A percentile compares a stretch with the other conserved stretches of the same genome.
phyloP scores from a whole-genome alignment of 169 alveolate genomes.

The Besnoitia besnoiti region DNA sequence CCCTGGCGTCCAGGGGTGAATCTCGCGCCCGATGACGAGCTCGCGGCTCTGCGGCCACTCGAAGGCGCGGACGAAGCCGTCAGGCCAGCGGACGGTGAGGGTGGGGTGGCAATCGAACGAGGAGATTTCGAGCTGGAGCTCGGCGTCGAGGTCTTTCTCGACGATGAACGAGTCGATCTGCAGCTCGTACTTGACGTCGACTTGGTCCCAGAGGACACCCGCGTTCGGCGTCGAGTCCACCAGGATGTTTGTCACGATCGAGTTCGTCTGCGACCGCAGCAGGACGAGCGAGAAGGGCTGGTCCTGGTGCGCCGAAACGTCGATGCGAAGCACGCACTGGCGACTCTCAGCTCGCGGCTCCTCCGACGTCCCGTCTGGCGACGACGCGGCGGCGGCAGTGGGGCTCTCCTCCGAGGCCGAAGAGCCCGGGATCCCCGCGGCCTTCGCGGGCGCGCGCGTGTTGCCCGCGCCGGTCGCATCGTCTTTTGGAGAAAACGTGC shows the following conservation, averaged over 20 bases:
- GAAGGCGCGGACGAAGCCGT: background rate
- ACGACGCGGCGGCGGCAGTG: background rate
- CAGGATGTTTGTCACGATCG: background rate
- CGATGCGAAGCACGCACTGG: slow-evolving; percentile 38
- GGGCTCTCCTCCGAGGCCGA: no score
- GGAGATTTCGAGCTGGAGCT: background rate
- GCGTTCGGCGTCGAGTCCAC: slow-evolving; percentile 22
- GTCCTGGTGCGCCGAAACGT: background rate
- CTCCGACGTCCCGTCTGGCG: background rate
- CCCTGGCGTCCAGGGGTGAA: slow-evolving; percentile 1
- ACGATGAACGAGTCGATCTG: background rate
- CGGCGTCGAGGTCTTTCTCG: slow-evolving; percentile 26
- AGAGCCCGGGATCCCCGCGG: background rate
- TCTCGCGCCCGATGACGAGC: slow-evolving; percentile 6
- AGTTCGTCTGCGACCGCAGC: background rate
- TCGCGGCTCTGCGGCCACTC: background rate
- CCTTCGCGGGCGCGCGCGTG: background rate
- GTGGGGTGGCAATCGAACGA: background rate
- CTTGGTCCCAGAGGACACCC: slow-evolving; percentile 8
- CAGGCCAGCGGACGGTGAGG: slow-evolving; percentile 45
- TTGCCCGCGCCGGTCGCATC: background rate
- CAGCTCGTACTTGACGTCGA: background rate
- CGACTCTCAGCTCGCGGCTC: background rate
- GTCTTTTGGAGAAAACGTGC: background rate
- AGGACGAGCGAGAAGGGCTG: background rate